Evolutionary conservation across 2,329 filamentous ascomycete species (phyloP).

Genomic region (Hysterium pulicare): DNA sequence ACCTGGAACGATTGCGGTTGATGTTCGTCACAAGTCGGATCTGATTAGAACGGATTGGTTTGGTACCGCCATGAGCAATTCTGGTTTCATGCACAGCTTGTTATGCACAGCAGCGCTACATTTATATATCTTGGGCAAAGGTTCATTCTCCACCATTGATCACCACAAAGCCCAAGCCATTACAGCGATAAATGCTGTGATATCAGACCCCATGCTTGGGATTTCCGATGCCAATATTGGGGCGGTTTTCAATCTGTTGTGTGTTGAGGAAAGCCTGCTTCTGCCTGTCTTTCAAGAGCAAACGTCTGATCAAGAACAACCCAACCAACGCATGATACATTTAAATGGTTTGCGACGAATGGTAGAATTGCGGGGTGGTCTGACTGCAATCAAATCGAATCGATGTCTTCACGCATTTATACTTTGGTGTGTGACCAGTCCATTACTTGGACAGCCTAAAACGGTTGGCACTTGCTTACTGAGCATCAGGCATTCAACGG

Average conservation of each 20-base stretch:
- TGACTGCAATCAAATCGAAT: constrained; percentile 31
- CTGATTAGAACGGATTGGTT: constrained; percentile 37
- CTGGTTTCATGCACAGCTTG: constrained; percentile 39
- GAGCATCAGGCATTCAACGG: constrained; percentile 39
- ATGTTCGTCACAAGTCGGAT: constrained; percentile 31
- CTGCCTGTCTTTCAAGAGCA: constrained; percentile 20
- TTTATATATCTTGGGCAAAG: constrained; percentile 29
- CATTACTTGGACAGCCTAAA: constrained; percentile 11
- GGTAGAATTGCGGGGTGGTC: constrained; percentile 33
- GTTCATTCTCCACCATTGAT: constrained; percentile 27
- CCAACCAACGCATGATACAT: constrained; percentile 32
- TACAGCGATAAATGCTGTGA: constrained; percentile 29
- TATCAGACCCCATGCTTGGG: constrained; percentile 22
- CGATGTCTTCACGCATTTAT: constrained; percentile 40
- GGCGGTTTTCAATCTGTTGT: constrained; percentile 37
- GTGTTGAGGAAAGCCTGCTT: constrained; percentile 31
- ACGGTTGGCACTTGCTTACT: constrained; percentile 34
- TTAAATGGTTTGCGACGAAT: constrained; percentile 31
- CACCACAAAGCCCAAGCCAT: constrained; percentile 34
- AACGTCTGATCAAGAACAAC: constrained; percentile 17
- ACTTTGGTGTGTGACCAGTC: constrained; percentile 33
- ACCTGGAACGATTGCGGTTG: constrained; percentile 35
- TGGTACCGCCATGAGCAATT: constrained; percentile 30
- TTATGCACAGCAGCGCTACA: constrained; percentile 35
- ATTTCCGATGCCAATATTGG: constrained; percentile 38